These are phyloP conservation scores for Lasiosphaeria ovina DNA, from an alignment of 495 filamentous ascomycete species.

Conservation along the genomic window DNA sequence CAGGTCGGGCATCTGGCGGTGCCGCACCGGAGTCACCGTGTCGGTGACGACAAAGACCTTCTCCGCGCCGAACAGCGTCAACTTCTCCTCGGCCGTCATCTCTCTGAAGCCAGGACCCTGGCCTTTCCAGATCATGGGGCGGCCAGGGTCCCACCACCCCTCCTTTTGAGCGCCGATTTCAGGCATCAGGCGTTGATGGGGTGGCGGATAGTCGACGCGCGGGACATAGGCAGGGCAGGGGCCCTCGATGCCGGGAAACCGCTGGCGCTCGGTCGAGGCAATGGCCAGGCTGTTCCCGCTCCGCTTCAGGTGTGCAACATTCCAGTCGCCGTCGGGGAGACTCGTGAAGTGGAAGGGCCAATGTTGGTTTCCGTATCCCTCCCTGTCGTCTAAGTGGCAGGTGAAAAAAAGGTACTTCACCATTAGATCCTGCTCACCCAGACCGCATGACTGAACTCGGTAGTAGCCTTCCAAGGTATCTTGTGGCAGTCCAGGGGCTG, in stretches of 20 bases:
- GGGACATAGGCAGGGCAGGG: neutral
- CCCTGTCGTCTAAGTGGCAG: too few relatives aligned
- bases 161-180: neutral
- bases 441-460: neutral
- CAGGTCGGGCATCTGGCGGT: neutral
- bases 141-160: neutral
- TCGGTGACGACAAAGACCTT: neutral
- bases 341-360: neutral
- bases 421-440: neutral
- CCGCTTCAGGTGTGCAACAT: neutral
- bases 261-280: neutral
- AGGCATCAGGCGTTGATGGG: neutral
- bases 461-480: neutral
- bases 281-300: neutral
- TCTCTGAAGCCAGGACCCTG: too few relatives aligned
- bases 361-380: neutral
- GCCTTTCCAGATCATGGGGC: neutral
- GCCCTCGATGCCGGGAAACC: neutral
- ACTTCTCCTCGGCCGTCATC: neutral
- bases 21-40: neutral
- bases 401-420: neutral
- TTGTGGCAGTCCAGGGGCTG: neutral
- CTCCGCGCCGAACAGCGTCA: neutral
- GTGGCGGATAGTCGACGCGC: neutral
- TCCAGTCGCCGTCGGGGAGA: neutral